A percentile compares a stretch with the other conserved stretches of the same genome.
Evolutionary conservation across 1,284 basidiomycete genomes (phyloP).

Genomic region (Rhodotorula sp.): DNA sequence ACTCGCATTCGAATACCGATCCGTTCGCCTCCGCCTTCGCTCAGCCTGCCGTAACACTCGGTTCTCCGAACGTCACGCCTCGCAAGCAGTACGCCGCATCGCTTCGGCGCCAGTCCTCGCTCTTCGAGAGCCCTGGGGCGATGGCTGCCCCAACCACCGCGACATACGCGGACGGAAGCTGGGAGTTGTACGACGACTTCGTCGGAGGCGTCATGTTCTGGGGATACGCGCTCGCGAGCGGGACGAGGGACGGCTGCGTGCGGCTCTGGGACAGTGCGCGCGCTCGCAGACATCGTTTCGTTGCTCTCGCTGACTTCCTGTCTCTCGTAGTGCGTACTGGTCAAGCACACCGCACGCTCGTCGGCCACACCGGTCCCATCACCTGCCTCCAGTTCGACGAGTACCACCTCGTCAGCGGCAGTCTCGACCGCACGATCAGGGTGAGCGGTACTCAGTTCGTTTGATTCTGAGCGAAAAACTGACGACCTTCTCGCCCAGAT

Average conservation of each 20-base stretch:
- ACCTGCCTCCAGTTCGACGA: slow-evolving; percentile 98
- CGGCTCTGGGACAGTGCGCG: slow-evolving; percentile 98
- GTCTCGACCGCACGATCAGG: slow-evolving; percentile 87
- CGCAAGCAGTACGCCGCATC: slow-evolving; percentile 37
- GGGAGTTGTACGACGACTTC: slow-evolving; percentile 97
- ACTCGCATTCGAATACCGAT: slow-evolving; percentile 24
- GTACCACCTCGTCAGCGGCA: slow-evolving; percentile 84
- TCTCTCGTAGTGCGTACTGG: slow-evolving; percentile 81
- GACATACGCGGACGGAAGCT: slow-evolving; percentile 72
- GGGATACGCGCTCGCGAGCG: slow-evolving; percentile 96
- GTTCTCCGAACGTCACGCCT: slow-evolving; percentile 23
- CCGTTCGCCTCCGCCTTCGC: slow-evolving; percentile 27
- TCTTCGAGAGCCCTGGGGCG: slow-evolving; percentile 64
- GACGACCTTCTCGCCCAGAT: slow-evolving; percentile 57
- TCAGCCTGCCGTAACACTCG: neutral
- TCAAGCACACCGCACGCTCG: slow-evolving; percentile 87
- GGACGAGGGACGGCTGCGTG: slow-evolving; percentile 93
- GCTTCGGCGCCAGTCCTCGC: slow-evolving; percentile 46
- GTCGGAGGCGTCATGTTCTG: slow-evolving; percentile 97
- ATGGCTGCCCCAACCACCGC: slow-evolving; percentile 58
- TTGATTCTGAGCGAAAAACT: neutral
- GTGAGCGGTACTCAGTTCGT: slow-evolving; percentile 54
- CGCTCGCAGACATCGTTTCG: slow-evolving; percentile 11
- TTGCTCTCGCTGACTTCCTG: neutral
- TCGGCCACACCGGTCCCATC: slow-evolving; percentile 90